Evolutionary conservation across 2,329 filamentous ascomycete genomes (phyloP).

Genomic region (Pseudocercospora vitis): DNA sequence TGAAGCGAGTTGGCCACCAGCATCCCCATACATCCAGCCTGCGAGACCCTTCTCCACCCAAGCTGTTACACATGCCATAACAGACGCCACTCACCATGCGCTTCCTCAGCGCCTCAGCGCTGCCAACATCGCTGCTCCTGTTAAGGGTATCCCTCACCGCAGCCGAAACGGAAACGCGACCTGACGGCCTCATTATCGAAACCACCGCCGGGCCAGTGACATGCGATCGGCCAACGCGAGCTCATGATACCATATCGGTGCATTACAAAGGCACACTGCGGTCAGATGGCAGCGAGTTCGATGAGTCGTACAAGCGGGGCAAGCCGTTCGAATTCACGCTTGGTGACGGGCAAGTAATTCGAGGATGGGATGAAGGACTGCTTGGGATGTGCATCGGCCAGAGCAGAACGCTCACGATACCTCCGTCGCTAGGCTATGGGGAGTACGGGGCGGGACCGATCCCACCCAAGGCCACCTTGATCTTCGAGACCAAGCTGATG

Average conservation of each 20-base stretch:
- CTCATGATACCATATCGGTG: slow-evolving; percentile 50
- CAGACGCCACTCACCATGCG: slow-evolving; percentile 21
- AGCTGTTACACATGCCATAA: slow-evolving; percentile 12
- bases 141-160: slow-evolving; percentile 12
- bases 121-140: slow-evolving; percentile 20
- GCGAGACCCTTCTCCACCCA: not conserved
- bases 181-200: slow-evolving; percentile 40
- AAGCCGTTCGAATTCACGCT: slow-evolving; percentile 76
- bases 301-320: slow-evolving; percentile 76
- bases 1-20: not conserved
- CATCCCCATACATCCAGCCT: not conserved
- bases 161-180: slow-evolving; percentile 17
- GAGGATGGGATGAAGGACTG: slow-evolving; percentile 90
- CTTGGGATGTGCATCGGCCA: slow-evolving; percentile 95
- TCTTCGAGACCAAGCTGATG: slow-evolving; percentile 91
- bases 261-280: slow-evolving; percentile 53
- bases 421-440: slow-evolving; percentile 83
- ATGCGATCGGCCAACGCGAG: slow-evolving; percentile 47
- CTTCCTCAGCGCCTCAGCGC: slow-evolving; percentile 16
- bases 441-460: slow-evolving; percentile 64
- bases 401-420: slow-evolving; percentile 83
- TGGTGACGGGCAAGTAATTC: slow-evolving; percentile 81
- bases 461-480: slow-evolving; percentile 74
- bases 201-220: slow-evolving; percentile 41
- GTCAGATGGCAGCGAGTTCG: slow-evolving; percentile 73